Base-by-base conservation (phyloP, 2,329 filamentous ascomycete species). In the Samsoniella hepiali region DNA sequence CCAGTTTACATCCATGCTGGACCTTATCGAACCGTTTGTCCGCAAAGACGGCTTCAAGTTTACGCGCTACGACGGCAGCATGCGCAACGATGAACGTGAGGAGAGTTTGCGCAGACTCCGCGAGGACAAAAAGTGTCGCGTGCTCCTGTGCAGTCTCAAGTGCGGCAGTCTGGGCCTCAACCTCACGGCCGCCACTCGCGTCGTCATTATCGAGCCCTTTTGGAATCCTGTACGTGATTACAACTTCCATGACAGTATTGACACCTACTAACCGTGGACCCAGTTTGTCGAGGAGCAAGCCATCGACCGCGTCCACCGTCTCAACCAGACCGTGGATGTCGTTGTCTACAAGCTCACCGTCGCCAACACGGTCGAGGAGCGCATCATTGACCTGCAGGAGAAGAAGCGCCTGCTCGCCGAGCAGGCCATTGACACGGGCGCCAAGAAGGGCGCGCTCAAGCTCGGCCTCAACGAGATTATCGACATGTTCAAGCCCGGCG, bases 271-370 rank as follows among this genome's bases (percentile, higher is more conserved):
- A 50, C 62, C 34, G 50, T 32, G 13, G 9, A 40, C 10, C 17
- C 69, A 91, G 85, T 99, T 99, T 72, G 92, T 99, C 40, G 95
- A 99, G 80, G 95, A 99, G 75, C 95, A 99, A 81, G 95, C 95
- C 56, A 99, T 99, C 69, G 95, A 99, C 76, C 92, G 95, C 62
- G 95, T 99, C 32, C 95, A 99, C 74, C 92, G 95, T n/a, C 88
- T 99, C 60, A 98, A 96, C 47, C 95, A 99, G 77, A 97, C 92
- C 1, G 84, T 94, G 47, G 93, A 98, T 72, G 95, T 99, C 40
- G 87, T 94, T 63, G 92, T 99, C 67, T 99, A 97, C 81, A 96
- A 95, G 71, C 86, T 99, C 70, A 97, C 93, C 2, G 88, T 99
- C 65, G 85, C 86, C 68, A 84, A 89, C 68, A 93, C 90, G 0